Evolutionary conservation across 306 rosid species (phyloP).

Genomic region (Comarum palustre): DNA sequence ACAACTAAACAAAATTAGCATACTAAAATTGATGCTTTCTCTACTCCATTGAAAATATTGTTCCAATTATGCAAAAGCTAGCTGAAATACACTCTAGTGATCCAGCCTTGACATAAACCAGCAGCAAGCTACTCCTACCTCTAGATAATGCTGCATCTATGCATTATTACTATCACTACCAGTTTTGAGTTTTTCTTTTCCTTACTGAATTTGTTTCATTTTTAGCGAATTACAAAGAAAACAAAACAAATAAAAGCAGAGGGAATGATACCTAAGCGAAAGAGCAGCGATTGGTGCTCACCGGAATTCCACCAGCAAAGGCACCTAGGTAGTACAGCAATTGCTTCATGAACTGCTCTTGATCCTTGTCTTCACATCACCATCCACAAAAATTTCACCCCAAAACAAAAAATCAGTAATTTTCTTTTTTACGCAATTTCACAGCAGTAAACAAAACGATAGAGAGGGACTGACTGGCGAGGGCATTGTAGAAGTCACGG

Average conservation of each 20-base stretch:
- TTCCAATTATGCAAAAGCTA: neutral
- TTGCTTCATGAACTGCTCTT: conserved; percentile 84
- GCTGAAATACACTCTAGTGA: neutral
- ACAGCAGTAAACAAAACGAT: conserved; percentile 5
- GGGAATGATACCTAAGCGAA: conserved; percentile 67
- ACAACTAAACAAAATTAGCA: neutral
- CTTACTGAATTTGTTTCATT: neutral
- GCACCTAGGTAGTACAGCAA: conserved; percentile 84
- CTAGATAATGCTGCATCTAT: neutral
- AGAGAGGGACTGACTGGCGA: conserved; percentile 59
- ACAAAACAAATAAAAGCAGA: conserved; percentile 46
- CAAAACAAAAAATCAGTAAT: neutral
- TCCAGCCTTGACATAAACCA: neutral
- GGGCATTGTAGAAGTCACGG: conserved; percentile 90
- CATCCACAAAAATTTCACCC: neutral
- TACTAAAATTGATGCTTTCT: neutral
- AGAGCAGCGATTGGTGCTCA: conserved; percentile 86
- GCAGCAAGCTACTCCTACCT: neutral
- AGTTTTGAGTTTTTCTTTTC: neutral
- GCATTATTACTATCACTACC: neutral
- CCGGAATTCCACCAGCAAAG: conserved; percentile 98
- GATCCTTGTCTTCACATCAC: conserved; percentile 72
- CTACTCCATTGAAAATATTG: neutral
- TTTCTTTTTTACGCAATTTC: neutral
- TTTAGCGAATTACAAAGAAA: neutral